These are phyloP conservation scores for Phylloporus sp. DNA, from an alignment of 1,284 basidiomycete species.

Conservation along the genomic window DNA sequence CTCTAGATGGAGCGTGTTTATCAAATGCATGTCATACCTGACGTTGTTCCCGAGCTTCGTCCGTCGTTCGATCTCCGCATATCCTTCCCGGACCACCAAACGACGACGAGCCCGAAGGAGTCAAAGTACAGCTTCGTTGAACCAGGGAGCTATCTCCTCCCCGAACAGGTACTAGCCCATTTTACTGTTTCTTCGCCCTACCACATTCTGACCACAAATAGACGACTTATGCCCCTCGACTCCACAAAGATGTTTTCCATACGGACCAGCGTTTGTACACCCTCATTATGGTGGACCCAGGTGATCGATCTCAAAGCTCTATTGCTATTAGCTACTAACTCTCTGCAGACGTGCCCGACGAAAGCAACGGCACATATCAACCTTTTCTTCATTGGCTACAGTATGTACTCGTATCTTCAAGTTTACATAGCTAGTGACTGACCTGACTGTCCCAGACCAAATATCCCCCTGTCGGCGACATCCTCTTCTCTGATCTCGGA, in stretches of 20 bases:
- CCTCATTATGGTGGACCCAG: slow-evolving; percentile 86
- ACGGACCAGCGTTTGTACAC: slow-evolving; percentile 87
- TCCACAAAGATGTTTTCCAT: slow-evolving; percentile 83
- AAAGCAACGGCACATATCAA: slow-evolving; percentile 68
- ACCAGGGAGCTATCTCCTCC: slow-evolving; percentile 72
- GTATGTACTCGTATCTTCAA: slow-evolving; percentile 51
- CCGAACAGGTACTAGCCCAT: slow-evolving; percentile 62
- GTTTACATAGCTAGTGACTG: neutral
- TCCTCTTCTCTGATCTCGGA: slow-evolving; percentile 51
- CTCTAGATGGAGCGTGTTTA: slow-evolving; percentile 88
- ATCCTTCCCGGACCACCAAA: slow-evolving; percentile 54
- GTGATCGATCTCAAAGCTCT: slow-evolving; percentile 44
- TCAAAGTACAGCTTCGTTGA: slow-evolving; percentile 64
- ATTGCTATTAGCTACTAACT: neutral
- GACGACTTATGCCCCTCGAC: slow-evolving; percentile 68
- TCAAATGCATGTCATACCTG: slow-evolving; percentile 91
- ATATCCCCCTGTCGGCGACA: slow-evolving; percentile 78
- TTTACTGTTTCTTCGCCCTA: neutral
- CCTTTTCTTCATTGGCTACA: slow-evolving; percentile 89
- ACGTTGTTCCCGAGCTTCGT: slow-evolving; percentile 77
- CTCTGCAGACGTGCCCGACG: slow-evolving; percentile 77
- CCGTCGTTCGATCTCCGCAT: slow-evolving; percentile 77
- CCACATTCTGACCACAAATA: slow-evolving; percentile 36
- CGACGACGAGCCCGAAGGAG: slow-evolving; percentile 37
- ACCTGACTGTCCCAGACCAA: slow-evolving; percentile 61